These are phyloP conservation scores for Ustilago shanxiensis DNA, from an alignment of 1,284 basidiomycete genomes.

Conservation along the genomic window DNA sequence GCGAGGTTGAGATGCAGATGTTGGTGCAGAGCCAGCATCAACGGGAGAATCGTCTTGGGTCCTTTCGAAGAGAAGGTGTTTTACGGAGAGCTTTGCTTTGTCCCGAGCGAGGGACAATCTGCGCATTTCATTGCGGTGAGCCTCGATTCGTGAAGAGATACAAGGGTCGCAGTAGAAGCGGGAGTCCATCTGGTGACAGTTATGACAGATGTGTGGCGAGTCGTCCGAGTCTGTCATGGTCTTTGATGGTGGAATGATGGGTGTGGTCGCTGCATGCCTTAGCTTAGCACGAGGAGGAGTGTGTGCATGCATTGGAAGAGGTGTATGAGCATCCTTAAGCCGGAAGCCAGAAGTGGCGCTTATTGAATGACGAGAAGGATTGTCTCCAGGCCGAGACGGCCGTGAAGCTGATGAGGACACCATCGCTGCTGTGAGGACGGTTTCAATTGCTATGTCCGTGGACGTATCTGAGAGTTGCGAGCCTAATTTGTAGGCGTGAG, in stretches of 20 bases:
- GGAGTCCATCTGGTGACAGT: slow-evolving; percentile 45
- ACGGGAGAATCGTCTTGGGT: no score
- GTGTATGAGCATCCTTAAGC: background rate
- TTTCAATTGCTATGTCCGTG: background rate
- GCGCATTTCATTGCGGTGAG: slow-evolving; percentile 40
- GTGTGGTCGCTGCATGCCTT: slow-evolving; percentile 25
- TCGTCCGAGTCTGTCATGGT: background rate
- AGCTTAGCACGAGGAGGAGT: slow-evolving; percentile 22
- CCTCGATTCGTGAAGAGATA: slow-evolving; percentile 34
- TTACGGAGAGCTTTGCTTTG: slow-evolving; percentile 27
- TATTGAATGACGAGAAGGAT: slow-evolving; percentile 33
- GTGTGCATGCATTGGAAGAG: slow-evolving; percentile 8
- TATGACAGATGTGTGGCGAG: slow-evolving; percentile 25
- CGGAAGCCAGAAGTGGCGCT: slow-evolving; percentile 10
- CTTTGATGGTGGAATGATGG: background rate
- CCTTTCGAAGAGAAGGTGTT: slow-evolving; percentile 17
- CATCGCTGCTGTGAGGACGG: slow-evolving; percentile 2
- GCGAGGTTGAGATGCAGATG: background rate
- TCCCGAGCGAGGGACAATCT: slow-evolving; percentile 39
- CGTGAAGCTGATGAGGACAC: slow-evolving; percentile 9
- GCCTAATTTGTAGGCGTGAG: background rate
- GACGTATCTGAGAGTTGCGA: background rate
- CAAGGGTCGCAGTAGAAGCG: slow-evolving; percentile 55
- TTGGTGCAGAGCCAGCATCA: background rate
- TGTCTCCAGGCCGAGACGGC: slow-evolving; percentile 21